Base-by-base conservation (phyloP, 2,329 filamentous ascomycete genomes). In the Leptosphaerulina australis region DNA sequence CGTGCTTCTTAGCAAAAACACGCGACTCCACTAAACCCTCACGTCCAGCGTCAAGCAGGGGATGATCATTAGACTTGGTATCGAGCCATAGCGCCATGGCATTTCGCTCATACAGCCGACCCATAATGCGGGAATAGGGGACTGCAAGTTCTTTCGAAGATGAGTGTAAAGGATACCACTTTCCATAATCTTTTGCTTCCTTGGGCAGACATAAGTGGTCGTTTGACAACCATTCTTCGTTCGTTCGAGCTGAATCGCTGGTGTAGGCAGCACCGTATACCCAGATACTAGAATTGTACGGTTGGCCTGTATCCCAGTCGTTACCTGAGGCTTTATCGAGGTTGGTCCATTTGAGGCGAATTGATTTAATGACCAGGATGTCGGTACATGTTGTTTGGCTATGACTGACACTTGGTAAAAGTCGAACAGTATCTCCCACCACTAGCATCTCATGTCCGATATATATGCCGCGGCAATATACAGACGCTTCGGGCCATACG, bases 401-500 rank as follows among this genome's bases (percentile, higher is more conserved):
- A 31, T 26, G 34, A 1, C 17, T 43, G 1, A 30, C 20, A 44
- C 59, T 60, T 2, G 68, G 72, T 0, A 69, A 49, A 3, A 87
- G 64, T 4, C 83, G 80, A 2, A 85, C 77, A 0, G 74, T 69
- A 52, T 87, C 84, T 1, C 81, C 81, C 4, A 79, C 63, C 4
- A 75, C 70, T 9, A 86, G 63, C 22, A 85, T 69, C 59, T 87
- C 84, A 3, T 79, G 62, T 0, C 84, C 83, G 2, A 86, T 64
- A 53, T 78, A 85, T 5, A 85, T 74, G 0, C 79, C 83, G 38
- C 76, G 74, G 49, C 76, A 80, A 43, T 76, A 77, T n/a, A 86
- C 74, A 0, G 68, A 73, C 0, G 80, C 81, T 12, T 79, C 66
- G 0, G 82, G 81, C 81, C 83, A 85, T 1, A 56, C 65, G 0